Evolutionary conservation across 1,139 yeast genomes (phyloP), one percentile per base, ranked within the genome.

Genomic region (Yamadazyma membranifaciens): DNA sequence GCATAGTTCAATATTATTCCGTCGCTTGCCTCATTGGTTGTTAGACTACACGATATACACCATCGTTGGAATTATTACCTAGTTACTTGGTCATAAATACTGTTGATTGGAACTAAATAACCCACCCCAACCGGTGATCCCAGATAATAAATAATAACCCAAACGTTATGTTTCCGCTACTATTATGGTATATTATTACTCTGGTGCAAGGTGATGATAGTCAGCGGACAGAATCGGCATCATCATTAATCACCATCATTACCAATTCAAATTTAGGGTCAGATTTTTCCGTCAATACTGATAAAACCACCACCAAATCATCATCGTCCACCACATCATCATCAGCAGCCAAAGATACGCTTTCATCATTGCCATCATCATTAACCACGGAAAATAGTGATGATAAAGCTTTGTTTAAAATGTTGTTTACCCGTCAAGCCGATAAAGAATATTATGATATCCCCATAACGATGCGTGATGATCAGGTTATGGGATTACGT

Each of bases 401-500:
- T 6, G 64, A 59, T 37, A 38, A 40, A 12, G 31, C 36, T 6
- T 27, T 60, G 2, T 51, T 57, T 38, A 57, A 58, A 43, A 34
- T 57, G 20, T 31, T 57, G 13, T 55, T 61, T 36, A 57, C 64
- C 2, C 12, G 15, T 6, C 45, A 40, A 3, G 46, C 46, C 3
- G 26, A 43, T 0, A 47, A 38, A 12, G 48, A 22, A 14, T 57
- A 50, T 37, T 58, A 52, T 38, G 57, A 58, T 45, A 36, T 39
- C 14, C 49, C 50, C 0, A 48, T 46, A 3, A 38, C 45, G 2
- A 10, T 49, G 6, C 5, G 24, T 20, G 45, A 48, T 2, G 17
- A 29, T 26, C 54, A 50, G 31, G 11, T 30, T 2, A 26, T 65
- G 14, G 54, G 50, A 10, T 45, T 68, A 14, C 43, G 71, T 16